These are phyloP conservation scores for Penicillium soppii DNA, from an alignment of 495 filamentous ascomycete genomes.

Conservation along the genomic window DNA sequence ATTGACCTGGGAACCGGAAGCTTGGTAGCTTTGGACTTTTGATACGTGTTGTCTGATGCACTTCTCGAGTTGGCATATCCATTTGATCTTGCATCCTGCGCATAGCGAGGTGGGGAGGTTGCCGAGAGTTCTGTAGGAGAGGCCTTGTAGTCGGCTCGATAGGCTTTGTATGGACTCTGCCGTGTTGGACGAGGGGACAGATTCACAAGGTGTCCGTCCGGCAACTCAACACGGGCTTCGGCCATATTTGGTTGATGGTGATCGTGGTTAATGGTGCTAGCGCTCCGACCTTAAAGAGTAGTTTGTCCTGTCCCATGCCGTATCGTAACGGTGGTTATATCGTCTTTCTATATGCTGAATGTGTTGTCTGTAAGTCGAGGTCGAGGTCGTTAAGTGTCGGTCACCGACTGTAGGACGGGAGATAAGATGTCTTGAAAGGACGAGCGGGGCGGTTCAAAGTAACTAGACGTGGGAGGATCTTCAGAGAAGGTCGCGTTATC, in stretches of 20 bases:
- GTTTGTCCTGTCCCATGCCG: slow-evolving; percentile 22
- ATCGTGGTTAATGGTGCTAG: slow-evolving; percentile 6
- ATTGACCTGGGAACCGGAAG: slow-evolving; percentile 32
- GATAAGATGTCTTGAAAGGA: slow-evolving; percentile 6
- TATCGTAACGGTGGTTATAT: slow-evolving; percentile 3
- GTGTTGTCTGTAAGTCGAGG: neutral
- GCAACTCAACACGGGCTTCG: slow-evolving; percentile 26
- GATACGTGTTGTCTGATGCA: slow-evolving; percentile 10
- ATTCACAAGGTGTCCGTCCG: slow-evolving; percentile 37
- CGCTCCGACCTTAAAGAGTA: slow-evolving; percentile 16
- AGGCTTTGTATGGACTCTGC: slow-evolving; percentile 19
- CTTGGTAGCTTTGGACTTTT: slow-evolving; percentile 29
- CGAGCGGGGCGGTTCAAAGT: slow-evolving; percentile 9
- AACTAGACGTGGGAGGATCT: neutral
- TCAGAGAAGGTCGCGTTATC: slow-evolving; percentile 2
- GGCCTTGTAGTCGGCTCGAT: slow-evolving; percentile 19
- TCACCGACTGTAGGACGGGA: slow-evolving; percentile 1
- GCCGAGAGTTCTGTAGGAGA: slow-evolving; percentile 10
- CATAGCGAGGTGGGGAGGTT: slow-evolving; percentile 5
- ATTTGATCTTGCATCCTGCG: neutral
- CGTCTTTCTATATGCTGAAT: neutral
- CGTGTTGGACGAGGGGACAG: slow-evolving; percentile 29
- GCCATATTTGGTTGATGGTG: slow-evolving; percentile 18
- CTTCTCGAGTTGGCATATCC: slow-evolving; percentile 8
- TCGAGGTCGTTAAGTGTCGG: neutral